A percentile compares a stretch with the other conserved stretches of the same genome.
These are phyloP conservation scores for Thamnidium elegans DNA, from an alignment of 192 early-diverging fungal genomes.

Conservation along the genomic window DNA sequence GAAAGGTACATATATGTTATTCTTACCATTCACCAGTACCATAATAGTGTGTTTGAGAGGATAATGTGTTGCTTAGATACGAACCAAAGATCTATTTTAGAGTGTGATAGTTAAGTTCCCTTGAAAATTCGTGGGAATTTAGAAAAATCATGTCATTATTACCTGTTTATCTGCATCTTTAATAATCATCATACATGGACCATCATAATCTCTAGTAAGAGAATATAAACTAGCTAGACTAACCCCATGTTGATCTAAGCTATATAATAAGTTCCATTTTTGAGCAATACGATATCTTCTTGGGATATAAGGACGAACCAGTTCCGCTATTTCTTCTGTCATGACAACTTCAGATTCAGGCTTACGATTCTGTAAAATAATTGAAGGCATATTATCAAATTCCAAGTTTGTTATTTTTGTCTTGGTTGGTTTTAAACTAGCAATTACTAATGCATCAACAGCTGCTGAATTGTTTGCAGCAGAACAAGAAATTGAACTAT, in stretches of 20 bases:
- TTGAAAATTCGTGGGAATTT: conserved; percentile 1
- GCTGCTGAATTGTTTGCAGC: conserved; percentile 16
- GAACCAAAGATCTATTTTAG: conserved; percentile 72
- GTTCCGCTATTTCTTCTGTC: conserved; percentile 41
- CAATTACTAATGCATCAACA: conserved; percentile 21
- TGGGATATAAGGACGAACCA: conserved; percentile 75
- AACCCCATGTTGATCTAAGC: conserved; percentile 92
- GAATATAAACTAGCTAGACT: conserved; percentile 80
- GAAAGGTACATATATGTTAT: conserved; percentile 2
- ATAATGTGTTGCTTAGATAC: conserved; percentile 66
- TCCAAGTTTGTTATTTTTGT: neutral
- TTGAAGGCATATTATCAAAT: conserved; percentile 29
- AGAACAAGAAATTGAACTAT: conserved; percentile 8
- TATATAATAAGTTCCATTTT: conserved; percentile 83
- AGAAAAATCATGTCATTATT: conserved; percentile 10
- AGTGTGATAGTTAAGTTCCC: neutral
- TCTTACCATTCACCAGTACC: conserved; percentile 79
- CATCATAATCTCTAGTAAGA: conserved; percentile 54
- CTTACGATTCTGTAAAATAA: conserved; percentile 40
- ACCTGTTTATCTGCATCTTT: conserved; percentile 59
- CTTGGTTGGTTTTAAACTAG: conserved; percentile 21
- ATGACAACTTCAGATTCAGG: conserved; percentile 46
- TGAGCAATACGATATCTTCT: conserved; percentile 71
- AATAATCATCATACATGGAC: conserved; percentile 66
- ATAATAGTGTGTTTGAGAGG: conserved; percentile 64